Conservation (phyloP, 768 basidiomycete species). For the Leccinellum luteum region DNA sequence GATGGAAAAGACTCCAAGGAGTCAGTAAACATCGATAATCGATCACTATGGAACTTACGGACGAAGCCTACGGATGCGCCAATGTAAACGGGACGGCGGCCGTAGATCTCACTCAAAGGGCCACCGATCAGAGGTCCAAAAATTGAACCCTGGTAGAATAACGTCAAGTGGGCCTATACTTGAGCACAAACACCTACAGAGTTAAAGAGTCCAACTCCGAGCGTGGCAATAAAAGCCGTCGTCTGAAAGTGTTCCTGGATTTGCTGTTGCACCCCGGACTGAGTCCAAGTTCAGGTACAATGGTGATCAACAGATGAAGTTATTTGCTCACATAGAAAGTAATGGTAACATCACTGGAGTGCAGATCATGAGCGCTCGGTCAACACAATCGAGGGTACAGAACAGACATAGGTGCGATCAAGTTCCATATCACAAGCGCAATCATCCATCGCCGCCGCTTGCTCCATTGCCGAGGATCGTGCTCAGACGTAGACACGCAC, state of each 20-base stretch:
- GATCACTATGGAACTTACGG: constrained; percentile 2
- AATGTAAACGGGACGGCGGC: constrained; percentile 21
- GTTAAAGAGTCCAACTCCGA: constrained; percentile 24
- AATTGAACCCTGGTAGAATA: constrained; percentile 13
- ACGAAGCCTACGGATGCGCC: constrained; percentile 19
- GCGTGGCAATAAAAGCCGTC: constrained; percentile 12
- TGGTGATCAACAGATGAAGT: background rate
- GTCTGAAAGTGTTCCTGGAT: constrained; percentile 23
- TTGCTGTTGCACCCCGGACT: constrained; percentile 29
- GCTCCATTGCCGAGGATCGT: constrained; percentile 26
- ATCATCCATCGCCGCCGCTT: constrained; percentile 29
- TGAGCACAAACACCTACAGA: constrained; percentile 6
- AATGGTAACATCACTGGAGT: constrained; percentile 20
- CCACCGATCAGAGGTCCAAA: constrained; percentile 23
- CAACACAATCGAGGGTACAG: constrained; percentile 1
- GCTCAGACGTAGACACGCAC: constrained; percentile 15
- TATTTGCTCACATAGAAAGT: constrained; percentile 27
- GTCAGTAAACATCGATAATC: background rate
- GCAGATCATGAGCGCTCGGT: constrained; percentile 2
- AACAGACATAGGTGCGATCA: constrained; percentile 29
- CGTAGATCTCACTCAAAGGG: constrained; percentile 24
- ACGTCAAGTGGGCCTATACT: background rate
- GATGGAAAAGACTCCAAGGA: constrained; percentile 18
- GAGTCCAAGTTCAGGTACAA: background rate
- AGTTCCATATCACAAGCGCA: constrained; percentile 27